Evolutionary conservation across 495 filamentous ascomycete species (phyloP).

Genomic region (Glutinoglossum americanum): DNA sequence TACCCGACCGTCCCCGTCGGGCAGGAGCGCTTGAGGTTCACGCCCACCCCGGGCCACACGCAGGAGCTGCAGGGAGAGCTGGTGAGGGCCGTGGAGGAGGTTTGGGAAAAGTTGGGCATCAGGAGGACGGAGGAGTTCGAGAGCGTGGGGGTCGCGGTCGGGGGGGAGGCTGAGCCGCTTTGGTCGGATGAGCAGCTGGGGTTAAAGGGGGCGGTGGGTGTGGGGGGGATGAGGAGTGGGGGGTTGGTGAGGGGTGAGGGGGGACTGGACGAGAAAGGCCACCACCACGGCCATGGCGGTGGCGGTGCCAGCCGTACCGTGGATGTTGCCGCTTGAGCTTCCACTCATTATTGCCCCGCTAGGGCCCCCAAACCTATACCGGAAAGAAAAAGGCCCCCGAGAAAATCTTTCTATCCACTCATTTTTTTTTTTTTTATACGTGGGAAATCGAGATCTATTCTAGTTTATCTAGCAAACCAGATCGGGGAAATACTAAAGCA

Average conservation of each 20-base stretch:
- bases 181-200: constrained; percentile 4
- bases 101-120: constrained; percentile 73
- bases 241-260: background rate
- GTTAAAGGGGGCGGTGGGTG: background rate
- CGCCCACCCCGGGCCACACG: constrained; percentile 81
- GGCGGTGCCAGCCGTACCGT: background rate
- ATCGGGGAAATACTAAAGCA: no score
- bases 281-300: background rate
- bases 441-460: no score
- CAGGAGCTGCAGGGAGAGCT: constrained; percentile 65
- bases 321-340: no score
- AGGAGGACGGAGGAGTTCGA: constrained; percentile 61
- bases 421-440: no score
- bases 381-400: no score
- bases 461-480: no score
- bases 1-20: constrained; percentile 94
- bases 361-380: no score
- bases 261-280: background rate
- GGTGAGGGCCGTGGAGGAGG: constrained; percentile 61
- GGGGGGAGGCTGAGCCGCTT: background rate
- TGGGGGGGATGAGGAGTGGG: background rate
- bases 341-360: no score
- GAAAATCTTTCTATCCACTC: no score
- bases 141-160: constrained; percentile 1
- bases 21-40: constrained; percentile 86